Evolutionary conservation across 345 rosid genomes (phyloP).

Genomic region (Toxicodendron radicans): DNA sequence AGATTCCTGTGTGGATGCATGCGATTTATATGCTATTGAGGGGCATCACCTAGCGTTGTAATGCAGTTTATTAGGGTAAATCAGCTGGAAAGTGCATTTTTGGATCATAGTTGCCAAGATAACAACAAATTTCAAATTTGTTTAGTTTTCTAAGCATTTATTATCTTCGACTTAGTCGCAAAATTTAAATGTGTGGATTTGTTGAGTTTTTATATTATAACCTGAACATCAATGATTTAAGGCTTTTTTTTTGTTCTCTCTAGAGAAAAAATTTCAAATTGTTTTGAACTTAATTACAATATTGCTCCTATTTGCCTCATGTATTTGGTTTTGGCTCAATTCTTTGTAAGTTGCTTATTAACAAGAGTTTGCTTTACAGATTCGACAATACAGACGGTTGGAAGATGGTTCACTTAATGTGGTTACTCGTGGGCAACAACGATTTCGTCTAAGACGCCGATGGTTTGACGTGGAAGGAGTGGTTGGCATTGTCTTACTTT

Average conservation of each 20-base stretch:
- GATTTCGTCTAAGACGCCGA: conserved; percentile 67
- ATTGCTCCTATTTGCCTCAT: not conserved
- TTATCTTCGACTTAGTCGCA: too few relatives aligned
- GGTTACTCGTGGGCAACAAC: conserved; percentile 90
- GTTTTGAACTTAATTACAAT: not conserved
- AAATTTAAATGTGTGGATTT: not conserved
- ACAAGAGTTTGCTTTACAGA: conserved; percentile 41
- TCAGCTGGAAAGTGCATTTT: too few relatives aligned
- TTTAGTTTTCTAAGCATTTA: too few relatives aligned
- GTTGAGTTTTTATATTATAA: not conserved
- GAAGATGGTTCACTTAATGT: conserved; percentile 88
- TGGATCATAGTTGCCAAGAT: too few relatives aligned
- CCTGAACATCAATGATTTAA: not conserved
- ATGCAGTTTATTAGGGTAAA: not conserved
- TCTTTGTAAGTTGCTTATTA: not conserved
- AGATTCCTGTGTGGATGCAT: not conserved
- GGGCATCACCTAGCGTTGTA: not conserved
- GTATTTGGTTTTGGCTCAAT: not conserved
- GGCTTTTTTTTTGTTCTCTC: not conserved
- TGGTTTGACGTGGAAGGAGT: conserved; percentile 91
- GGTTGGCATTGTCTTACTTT: conserved; percentile 45
- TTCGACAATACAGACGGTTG: conserved; percentile 77
- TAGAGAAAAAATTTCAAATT: not conserved
- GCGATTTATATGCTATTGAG: not conserved
- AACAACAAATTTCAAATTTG: too few relatives aligned